These are phyloP conservation scores for Tetradesmus obliquus DNA, from an alignment of 139 green algal genomes.

Conservation along the genomic window DNA sequence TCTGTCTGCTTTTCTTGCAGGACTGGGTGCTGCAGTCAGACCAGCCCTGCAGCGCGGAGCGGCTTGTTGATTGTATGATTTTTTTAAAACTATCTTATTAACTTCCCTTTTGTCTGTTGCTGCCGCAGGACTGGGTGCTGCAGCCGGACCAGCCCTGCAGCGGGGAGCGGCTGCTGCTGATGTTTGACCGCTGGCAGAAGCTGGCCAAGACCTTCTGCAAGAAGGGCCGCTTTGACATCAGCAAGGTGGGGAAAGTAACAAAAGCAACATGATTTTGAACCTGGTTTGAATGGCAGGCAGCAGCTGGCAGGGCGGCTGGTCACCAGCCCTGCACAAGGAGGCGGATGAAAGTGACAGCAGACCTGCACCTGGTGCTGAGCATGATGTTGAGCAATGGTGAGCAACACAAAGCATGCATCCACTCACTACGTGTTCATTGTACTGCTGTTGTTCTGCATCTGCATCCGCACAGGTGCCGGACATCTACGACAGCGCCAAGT, in stretches of 20 bases:
- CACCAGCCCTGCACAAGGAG: background rate
- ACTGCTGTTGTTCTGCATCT: too few relatives aligned
- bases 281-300: background rate
- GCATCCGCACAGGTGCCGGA: slow-evolving; percentile 82
- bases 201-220: slow-evolving; percentile 93
- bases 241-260: slow-evolving; percentile 37
- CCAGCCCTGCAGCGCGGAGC: slow-evolving; percentile 57
- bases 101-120: background rate
- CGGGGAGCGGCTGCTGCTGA: slow-evolving; percentile 88
- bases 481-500: slow-evolving; percentile 95
- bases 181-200: slow-evolving; percentile 95
- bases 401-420: background rate
- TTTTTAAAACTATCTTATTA: background rate
- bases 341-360: background rate
- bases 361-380: background rate
- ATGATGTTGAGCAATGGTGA: too few relatives aligned
- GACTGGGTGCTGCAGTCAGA: slow-evolving; percentile 61
- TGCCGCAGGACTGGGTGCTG: slow-evolving; percentile 67
- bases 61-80: slow-evolving; percentile 43
- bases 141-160: slow-evolving; percentile 76
- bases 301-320: background rate
- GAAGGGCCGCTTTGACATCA: slow-evolving; percentile 89
- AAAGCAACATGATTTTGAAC: background rate
- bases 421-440: too few relatives aligned
- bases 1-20: background rate